Conservation (phyloP, 2,329 filamentous ascomycete species). For the Penicillium sp. region DNA sequence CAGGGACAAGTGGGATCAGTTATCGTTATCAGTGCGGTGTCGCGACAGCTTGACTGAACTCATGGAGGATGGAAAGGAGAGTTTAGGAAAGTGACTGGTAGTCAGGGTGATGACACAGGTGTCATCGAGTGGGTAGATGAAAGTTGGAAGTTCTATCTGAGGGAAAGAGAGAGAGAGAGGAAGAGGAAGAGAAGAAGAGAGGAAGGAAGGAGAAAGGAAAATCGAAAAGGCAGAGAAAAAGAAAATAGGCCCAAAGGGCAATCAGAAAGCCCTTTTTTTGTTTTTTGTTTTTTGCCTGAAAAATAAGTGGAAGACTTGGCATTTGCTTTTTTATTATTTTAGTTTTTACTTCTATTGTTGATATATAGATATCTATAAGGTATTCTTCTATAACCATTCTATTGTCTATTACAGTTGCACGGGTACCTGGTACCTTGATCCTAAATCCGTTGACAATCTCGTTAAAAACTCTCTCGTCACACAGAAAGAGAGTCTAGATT, state of each 20-base stretch:
- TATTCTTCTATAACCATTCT: not conserved
- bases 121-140: not conserved
- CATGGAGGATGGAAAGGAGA: conserved; percentile 18
- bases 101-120: not conserved
- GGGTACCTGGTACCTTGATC: conserved; percentile 17
- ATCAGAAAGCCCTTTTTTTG: conserved; percentile 3
- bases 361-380: not conserved
- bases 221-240: not conserved
- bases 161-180: conserved; percentile 7
- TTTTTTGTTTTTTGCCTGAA: conserved; percentile 4
- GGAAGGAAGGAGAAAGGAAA: conserved; percentile 8
- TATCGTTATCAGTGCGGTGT: conserved; percentile 13
- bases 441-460: not conserved
- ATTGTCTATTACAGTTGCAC: conserved; percentile 2
- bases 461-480: conserved; percentile 1
- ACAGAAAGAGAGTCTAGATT: conserved; percentile 3
- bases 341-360: too few relatives aligned
- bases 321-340: not conserved
- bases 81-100: not conserved
- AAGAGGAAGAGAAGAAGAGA: not conserved
- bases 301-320: conserved; percentile 11
- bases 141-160: not conserved
- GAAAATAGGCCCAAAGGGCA: not conserved
- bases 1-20: conserved; percentile 14
- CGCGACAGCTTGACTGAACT: conserved; percentile 19